These are phyloP conservation scores for Diplodia corticola DNA, from an alignment of 2,329 filamentous ascomycete genomes.

Conservation along the genomic window DNA sequence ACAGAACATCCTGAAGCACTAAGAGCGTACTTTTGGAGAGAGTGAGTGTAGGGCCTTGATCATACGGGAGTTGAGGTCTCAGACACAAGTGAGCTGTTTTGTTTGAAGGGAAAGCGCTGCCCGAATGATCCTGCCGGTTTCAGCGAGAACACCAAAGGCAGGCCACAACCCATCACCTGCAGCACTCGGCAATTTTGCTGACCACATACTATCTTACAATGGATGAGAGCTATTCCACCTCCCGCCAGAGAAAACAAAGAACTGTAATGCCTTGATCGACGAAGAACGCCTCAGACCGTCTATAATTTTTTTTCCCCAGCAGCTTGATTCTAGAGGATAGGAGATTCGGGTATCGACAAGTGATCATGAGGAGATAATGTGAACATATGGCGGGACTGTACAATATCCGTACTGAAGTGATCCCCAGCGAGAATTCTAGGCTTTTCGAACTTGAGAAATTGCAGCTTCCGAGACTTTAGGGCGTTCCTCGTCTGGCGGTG, in stretches of 20 bases:
- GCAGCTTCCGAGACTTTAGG: not conserved
- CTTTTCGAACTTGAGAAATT: not conserved
- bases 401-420: not conserved
- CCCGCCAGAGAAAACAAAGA: not conserved
- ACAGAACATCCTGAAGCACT: constrained; percentile 39
- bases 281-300: not conserved
- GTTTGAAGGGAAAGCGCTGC: not conserved
- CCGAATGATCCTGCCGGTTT: not conserved
- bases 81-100: not conserved
- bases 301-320: not conserved
- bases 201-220: too few relatives aligned
- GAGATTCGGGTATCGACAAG: constrained; percentile 17
- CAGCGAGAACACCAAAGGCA: not conserved
- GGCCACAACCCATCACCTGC: not conserved
- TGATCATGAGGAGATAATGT: not conserved
- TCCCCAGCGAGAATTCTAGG: not conserved
- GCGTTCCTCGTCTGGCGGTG: not conserved
- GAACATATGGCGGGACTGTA: not conserved
- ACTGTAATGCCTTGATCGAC: not conserved
- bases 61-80: not conserved
- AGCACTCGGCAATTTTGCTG: not conserved
- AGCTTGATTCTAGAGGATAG: not conserved
- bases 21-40: not conserved
- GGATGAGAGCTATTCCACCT: not conserved
- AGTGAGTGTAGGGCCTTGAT: not conserved